Conservation (phyloP, 257 asterid genomes). For the Buddleja alternifolia region DNA sequence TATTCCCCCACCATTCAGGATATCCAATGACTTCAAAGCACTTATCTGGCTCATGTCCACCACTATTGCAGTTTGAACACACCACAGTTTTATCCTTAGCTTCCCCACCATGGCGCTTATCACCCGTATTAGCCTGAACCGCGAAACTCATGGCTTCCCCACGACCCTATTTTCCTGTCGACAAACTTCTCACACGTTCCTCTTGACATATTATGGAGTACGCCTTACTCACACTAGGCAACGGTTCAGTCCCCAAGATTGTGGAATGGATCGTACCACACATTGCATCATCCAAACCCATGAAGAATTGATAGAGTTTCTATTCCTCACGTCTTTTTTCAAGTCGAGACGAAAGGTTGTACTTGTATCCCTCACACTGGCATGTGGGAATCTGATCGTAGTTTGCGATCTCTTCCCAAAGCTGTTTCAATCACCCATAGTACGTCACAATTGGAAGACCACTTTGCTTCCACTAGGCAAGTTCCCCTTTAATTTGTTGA, state of each 20-base stretch:
- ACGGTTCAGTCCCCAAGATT: no score
- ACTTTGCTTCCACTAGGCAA: neutral
- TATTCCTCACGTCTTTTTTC: neutral
- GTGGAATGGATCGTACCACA: no score
- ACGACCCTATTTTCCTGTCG: neutral
- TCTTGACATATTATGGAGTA: neutral
- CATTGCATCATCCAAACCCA: no score
- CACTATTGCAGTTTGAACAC: neutral
- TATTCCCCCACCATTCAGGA: constrained; percentile 13
- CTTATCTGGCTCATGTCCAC: neutral
- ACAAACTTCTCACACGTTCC: neutral
- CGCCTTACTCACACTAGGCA: neutral
- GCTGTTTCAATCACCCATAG: neutral
- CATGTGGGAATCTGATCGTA: neutral
- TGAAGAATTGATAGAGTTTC: neutral
- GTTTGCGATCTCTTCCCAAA: neutral
- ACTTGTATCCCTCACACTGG: neutral
- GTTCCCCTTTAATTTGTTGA: neutral
- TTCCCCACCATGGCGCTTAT: no score
- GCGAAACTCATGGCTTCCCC: neutral
- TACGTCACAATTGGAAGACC: neutral
- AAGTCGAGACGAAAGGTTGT: neutral
- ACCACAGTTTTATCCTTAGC: neutral
- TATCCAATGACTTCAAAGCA: constrained; percentile 1
- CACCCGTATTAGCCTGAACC: neutral